Evolutionary conservation across 352 stramenopile genomes (phyloP), one percentile per base, ranked within the genome.

Genomic region (Globisporangium acanthophoron): DNA sequence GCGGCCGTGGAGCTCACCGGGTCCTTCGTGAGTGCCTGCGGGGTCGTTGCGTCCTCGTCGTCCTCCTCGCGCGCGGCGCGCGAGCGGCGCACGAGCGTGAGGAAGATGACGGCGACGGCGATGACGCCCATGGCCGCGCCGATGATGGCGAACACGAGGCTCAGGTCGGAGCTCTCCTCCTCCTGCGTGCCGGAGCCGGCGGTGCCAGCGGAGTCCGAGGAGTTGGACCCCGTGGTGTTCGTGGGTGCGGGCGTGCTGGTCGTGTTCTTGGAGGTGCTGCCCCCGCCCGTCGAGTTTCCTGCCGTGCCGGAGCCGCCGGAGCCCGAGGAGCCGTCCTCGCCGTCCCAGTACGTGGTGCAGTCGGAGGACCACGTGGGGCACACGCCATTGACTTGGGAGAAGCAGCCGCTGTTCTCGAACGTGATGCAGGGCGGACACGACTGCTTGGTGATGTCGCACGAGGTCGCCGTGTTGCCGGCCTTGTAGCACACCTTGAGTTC

Each of bases 41-140:
- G 64, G 8, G 71, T 73, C 16, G 69, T 69, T 7, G 69, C 54
- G n/a, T 79, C 69, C 18, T 87, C 76, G 3, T 88, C 76, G 6
- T 90, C 80, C 20, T 90, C 80, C 3, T 88, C 76, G 18, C 55
- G 53, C 16, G 76, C 70, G 1, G 76, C 70, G n/a, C 77, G 80
- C 39, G 80, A 90, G 46, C 80, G 80, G 48, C 80, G 80, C 59
- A 90, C 80, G 21, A 90, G 75, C 43, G 77, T 85, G 45, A 90
- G 65, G 64, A 90, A 90, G 46, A 90, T 90, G 3, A 90, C 71
- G 18, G 74, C 80, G 11, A 90, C 80, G 12, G 80, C 80, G 61
- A 90, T 88, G n/a, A 90, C 78, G 48, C 80, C 80, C 41, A 90
- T 90, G 2, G 80, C 78, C 15, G 78, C 80, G 13, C 80, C 80